phyloP scores from a whole-genome alignment of 1,139 yeast species.

The Blastobotrys serpentis region DNA sequence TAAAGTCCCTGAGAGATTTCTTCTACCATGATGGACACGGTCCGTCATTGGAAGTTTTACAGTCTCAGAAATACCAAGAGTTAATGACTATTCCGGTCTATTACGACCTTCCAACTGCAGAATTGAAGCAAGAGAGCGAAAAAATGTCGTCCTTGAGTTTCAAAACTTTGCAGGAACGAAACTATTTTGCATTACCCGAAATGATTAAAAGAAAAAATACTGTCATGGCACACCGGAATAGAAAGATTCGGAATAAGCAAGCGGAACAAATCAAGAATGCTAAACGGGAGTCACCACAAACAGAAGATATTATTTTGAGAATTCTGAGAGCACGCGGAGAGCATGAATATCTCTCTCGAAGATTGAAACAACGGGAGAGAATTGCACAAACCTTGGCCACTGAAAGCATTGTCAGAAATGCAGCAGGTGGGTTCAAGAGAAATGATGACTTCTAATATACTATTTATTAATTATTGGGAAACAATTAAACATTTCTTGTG shows the following conservation, averaged over 20 bases:
- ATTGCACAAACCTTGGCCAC: slow-evolving; percentile 64
- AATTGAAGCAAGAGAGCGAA: slow-evolving; percentile 59
- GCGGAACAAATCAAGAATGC: slow-evolving; percentile 52
- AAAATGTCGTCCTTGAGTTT: slow-evolving; percentile 42
- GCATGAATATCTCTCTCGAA: slow-evolving; percentile 48
- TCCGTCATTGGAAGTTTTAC: slow-evolving; percentile 65
- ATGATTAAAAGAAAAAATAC: slow-evolving; percentile 65
- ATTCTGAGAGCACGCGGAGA: slow-evolving; percentile 50
- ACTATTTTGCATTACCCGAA: slow-evolving; percentile 46
- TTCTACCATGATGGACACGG: slow-evolving; percentile 85
- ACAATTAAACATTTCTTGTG: background rate
- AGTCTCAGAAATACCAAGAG: slow-evolving; percentile 63
- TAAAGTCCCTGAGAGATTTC: slow-evolving; percentile 63
- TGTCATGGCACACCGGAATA: slow-evolving; percentile 70
- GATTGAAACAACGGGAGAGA: slow-evolving; percentile 61
- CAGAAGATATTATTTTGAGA: slow-evolving; percentile 68
- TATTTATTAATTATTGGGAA: slow-evolving; percentile 15
- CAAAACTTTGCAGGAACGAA: slow-evolving; percentile 31
- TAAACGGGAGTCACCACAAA: slow-evolving; percentile 54
- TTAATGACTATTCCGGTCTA: slow-evolving; percentile 63
- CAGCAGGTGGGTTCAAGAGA: slow-evolving; percentile 24
- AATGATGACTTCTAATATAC: slow-evolving; percentile 14
- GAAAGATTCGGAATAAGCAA: slow-evolving; percentile 56
- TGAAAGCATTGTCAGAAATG: slow-evolving; percentile 43
- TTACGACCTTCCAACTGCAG: slow-evolving; percentile 56